phyloP scores from a whole-genome alignment of 164 flowering plant genomes.

The Chloranthus sessilifolius region DNA sequence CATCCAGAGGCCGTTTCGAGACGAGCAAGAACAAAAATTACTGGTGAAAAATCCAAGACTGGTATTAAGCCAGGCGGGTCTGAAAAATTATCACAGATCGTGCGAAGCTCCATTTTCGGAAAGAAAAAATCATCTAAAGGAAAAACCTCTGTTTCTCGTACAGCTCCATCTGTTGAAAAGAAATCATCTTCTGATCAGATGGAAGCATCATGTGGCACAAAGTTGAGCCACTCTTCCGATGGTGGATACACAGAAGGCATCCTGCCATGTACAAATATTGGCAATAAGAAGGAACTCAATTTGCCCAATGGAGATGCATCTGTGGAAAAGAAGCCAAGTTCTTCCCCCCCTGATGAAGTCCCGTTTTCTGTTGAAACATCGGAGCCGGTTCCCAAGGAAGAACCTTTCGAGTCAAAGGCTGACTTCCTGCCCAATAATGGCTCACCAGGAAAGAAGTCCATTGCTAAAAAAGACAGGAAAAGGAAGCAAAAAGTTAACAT shows the following conservation, averaged over 20 bases:
- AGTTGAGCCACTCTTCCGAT: conserved; percentile 24
- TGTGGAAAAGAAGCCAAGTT: conserved; percentile 21
- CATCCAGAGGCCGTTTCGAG: conserved; percentile 45
- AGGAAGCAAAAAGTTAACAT: conserved; percentile 34
- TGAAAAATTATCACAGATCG: conserved; percentile 33
- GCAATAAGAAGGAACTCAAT: conserved; percentile 25
- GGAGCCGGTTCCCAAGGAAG: conserved; percentile 26
- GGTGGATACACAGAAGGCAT: conserved; percentile 33
- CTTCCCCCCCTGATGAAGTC: conserved; percentile 32
- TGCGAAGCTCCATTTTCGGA: conserved; percentile 35
- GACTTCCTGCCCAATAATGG: conserved; percentile 21
- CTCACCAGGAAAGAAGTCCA: conserved; percentile 23
- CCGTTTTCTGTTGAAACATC: conserved; percentile 15
- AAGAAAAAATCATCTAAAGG: conserved; percentile 57
- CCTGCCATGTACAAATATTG: conserved; percentile 27
- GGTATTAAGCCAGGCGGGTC: conserved; percentile 33
- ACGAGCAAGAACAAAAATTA: conserved; percentile 53
- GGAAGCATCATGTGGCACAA: conserved; percentile 25
- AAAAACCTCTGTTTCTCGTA: conserved; percentile 28
- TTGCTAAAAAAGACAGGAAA: conserved; percentile 32
- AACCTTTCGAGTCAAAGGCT: conserved; percentile 28
- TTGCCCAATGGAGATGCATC: conserved; percentile 23
- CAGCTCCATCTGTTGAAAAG: conserved; percentile 23
- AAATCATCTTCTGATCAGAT: conserved; percentile 28
- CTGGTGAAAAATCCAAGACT: conserved; percentile 31